A percentile compares a stretch with the other conserved stretches of the same genome.
Conservation (phyloP, 768 basidiomycete species). For the Amanita phalloides region DNA sequence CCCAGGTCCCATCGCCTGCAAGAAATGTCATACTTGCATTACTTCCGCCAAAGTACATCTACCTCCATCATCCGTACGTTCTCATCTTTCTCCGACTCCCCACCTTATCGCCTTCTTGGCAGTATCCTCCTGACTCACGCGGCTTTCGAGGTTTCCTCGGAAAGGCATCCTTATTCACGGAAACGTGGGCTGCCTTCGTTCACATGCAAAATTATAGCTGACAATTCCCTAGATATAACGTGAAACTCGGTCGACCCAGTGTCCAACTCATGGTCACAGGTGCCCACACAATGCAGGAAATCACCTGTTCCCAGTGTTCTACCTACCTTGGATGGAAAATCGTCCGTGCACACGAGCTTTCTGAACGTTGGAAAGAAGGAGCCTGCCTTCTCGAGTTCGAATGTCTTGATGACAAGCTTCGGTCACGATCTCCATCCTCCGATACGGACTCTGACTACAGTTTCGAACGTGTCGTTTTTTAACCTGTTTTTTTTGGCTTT, state of each 20-base stretch:
- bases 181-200: slow-evolving; percentile 28
- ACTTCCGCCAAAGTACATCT: slow-evolving; percentile 32
- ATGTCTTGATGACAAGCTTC: slow-evolving; percentile 19
- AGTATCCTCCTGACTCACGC: slow-evolving; percentile 36
- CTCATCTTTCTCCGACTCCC: neutral
- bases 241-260: slow-evolving; percentile 29
- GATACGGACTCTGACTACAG: slow-evolving; percentile 26
- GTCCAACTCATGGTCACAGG: slow-evolving; percentile 55
- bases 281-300: slow-evolving; percentile 51
- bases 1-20: slow-evolving; percentile 34
- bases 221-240: slow-evolving; percentile 31
- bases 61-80: slow-evolving; percentile 28
- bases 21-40: slow-evolving; percentile 32
- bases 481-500: neutral
- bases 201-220: neutral
- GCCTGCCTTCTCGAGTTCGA: slow-evolving; percentile 49
- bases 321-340: slow-evolving; percentile 57
- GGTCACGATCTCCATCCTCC: slow-evolving; percentile 14
- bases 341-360: slow-evolving; percentile 39
- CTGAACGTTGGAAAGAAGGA: slow-evolving; percentile 58
- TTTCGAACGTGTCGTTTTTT: slow-evolving; percentile 9
- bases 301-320: slow-evolving; percentile 37
- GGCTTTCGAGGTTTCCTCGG: slow-evolving; percentile 46
- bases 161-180: slow-evolving; percentile 47
- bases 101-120: neutral